phyloP scores from a whole-genome alignment of 2,329 filamentous ascomycete genomes.

The Knufia petricola region DNA sequence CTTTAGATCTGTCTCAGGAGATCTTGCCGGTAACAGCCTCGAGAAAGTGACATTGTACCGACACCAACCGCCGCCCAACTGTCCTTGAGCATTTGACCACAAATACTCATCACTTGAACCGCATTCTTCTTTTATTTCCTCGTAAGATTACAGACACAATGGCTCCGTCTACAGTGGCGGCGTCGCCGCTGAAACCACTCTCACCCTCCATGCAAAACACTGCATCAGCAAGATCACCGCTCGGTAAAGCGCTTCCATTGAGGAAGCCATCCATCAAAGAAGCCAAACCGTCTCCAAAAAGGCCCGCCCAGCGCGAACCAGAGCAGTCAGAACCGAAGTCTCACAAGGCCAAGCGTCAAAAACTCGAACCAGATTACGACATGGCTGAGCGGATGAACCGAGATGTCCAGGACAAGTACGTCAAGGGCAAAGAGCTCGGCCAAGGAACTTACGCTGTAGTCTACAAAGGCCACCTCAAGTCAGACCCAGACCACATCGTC shows the following conservation, averaged over 20 bases:
- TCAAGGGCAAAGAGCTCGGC: constrained; percentile 86
- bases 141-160: constrained; percentile 6
- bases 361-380: constrained; percentile 29
- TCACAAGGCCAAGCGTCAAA: constrained; percentile 15
- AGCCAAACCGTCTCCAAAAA: constrained; percentile 27
- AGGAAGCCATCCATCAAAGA: constrained; percentile 21
- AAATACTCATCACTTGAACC: no score
- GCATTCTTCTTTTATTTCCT: background rate
- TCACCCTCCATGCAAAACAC: constrained; percentile 26
- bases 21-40: no score
- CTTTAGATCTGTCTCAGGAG: no score
- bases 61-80: no score
- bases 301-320: constrained; percentile 19
- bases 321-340: background rate
- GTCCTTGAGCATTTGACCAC: no score
- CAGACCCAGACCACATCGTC: constrained; percentile 62
- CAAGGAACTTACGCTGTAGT: constrained; percentile 97
- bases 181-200: constrained; percentile 34
- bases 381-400: constrained; percentile 70
- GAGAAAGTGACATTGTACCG: background rate
- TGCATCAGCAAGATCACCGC: constrained; percentile 1
- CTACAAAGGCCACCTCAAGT: constrained; percentile 71
- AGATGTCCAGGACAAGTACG: constrained; percentile 75
- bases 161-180: constrained; percentile 27
- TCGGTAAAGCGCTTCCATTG: constrained; percentile 2